Evolutionary conservation across 257 asterid species (phyloP), one percentile per base, ranked within the genome.

Genomic region (Solanum piurae): DNA sequence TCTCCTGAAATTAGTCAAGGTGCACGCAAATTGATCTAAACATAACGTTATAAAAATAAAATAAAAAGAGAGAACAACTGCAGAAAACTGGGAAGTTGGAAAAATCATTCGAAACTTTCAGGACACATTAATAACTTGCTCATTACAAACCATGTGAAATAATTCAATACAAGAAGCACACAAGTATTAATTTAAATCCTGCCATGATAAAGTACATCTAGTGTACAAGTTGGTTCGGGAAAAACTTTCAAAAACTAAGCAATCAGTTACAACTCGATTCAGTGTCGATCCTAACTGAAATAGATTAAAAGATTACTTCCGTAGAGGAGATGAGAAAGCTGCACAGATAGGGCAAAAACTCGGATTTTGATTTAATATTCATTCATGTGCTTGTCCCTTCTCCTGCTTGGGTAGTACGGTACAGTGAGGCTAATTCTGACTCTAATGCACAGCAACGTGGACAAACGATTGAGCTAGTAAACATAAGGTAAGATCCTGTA

Each of bases 401-500:
- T 49, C 18, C 42, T 14, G 20, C 69, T 49, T 16, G 40, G 85
- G 21, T 46, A 37, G 68, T 46, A 27, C n/a, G 1, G 62, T 40
- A 42, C 38, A 25, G n/a, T 44, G 37, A 79, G 64, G 64, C 38
- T 27, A 79, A 79, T 44, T 36, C 36, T 6, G 38, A 44, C 40
- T 25, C 66, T 79, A 79, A 46, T 49, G 69, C 69, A 46, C 85
- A 79, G 66, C 66, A 29, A 27, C 42, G 36, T 46, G 42, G 85
- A 46, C 38, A 46, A 29, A 46, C 10, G 5, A 29, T 10, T 49
- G 29, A 29, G 16, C 87, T 90, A 97, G 91, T 97, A 97, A 87
- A 91, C 92, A 88, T 93, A 95, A 1, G 99, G 99, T 85, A 97
- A 87, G 90, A 97, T 97, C 89, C 99, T 95, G 94, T 94, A 97